Evolutionary conservation across 2,329 filamentous ascomycete species (phyloP).

Genomic region (Trichoderma arundinaceum): DNA sequence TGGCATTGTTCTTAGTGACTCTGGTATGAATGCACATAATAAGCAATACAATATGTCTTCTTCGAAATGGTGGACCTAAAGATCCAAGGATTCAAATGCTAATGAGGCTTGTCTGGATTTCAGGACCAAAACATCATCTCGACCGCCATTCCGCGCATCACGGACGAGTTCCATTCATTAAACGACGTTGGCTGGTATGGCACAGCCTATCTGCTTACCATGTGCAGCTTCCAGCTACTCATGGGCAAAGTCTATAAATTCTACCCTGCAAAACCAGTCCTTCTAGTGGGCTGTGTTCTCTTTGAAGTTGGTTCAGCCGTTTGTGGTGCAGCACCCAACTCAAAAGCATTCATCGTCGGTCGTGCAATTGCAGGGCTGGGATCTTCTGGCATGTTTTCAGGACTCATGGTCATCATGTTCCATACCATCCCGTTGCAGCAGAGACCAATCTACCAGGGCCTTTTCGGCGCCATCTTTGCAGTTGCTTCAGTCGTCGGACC

Average conservation of each 20-base stretch:
- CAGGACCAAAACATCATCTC: slow-evolving; percentile 21
- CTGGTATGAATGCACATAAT: slow-evolving; percentile 1
- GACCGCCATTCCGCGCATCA: slow-evolving; percentile 24
- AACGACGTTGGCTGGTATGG: slow-evolving; percentile 29
- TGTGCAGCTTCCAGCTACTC: slow-evolving; percentile 25
- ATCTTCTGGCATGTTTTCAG: slow-evolving; percentile 48
- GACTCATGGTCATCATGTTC: slow-evolving; percentile 24
- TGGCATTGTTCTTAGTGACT: slow-evolving; percentile 20
- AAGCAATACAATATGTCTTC: no score
- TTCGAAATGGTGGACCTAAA: no score
- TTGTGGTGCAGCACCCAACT: slow-evolving; percentile 47
- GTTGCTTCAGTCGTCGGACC: slow-evolving; percentile 44
- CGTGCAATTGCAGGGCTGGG: slow-evolving; percentile 52
- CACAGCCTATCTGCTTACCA: slow-evolving; percentile 16
- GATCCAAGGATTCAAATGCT: neutral
- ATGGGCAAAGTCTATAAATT: slow-evolving; percentile 49
- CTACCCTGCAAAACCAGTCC: slow-evolving; percentile 54
- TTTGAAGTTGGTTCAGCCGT: slow-evolving; percentile 59
- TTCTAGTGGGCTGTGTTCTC: slow-evolving; percentile 49
- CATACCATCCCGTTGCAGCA: slow-evolving; percentile 14
- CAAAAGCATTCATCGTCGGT: slow-evolving; percentile 52
- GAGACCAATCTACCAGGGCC: slow-evolving; percentile 34
- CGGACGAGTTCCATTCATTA: slow-evolving; percentile 24
- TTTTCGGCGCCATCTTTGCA: slow-evolving; percentile 44
- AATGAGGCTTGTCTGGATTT: no score